Evolutionary conservation across 2,329 filamentous ascomycete species (phyloP).

Genomic region (Phaeomoniella chlamydospora): DNA sequence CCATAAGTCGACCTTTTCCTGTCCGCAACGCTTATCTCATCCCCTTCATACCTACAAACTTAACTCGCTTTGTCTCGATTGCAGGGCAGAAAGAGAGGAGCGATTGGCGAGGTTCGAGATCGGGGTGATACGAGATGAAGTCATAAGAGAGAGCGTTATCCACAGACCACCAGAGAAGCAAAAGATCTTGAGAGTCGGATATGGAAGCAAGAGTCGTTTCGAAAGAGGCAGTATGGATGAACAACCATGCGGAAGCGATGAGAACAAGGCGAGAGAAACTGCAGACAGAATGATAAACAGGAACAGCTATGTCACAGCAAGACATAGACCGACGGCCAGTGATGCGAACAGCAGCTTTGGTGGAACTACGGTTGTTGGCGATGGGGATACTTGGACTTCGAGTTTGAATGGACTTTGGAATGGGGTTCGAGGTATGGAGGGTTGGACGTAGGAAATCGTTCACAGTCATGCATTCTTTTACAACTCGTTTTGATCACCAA

Average conservation of each 20-base stretch:
- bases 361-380: too few relatives aligned
- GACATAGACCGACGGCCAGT: too few relatives aligned
- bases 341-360: too few relatives aligned
- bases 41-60: slow-evolving; percentile 1
- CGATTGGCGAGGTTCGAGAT: slow-evolving; percentile 1
- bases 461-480: too few relatives aligned
- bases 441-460: too few relatives aligned
- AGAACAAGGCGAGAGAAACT: background rate
- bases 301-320: background rate
- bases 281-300: background rate
- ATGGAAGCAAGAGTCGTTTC: background rate
- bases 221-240: background rate
- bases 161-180: background rate
- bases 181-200: background rate
- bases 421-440: too few relatives aligned
- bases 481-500: too few relatives aligned
- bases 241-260: background rate
- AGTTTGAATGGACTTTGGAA: too few relatives aligned
- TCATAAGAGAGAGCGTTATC: background rate
- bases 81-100: background rate
- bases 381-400: too few relatives aligned
- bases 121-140: background rate
- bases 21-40: background rate
- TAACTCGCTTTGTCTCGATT: slow-evolving; percentile 1
- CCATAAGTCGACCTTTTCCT: too few relatives aligned